These are phyloP conservation scores for Ceratopteris richardii DNA, from an alignment of 75 land plant species.

Conservation along the genomic window DNA sequence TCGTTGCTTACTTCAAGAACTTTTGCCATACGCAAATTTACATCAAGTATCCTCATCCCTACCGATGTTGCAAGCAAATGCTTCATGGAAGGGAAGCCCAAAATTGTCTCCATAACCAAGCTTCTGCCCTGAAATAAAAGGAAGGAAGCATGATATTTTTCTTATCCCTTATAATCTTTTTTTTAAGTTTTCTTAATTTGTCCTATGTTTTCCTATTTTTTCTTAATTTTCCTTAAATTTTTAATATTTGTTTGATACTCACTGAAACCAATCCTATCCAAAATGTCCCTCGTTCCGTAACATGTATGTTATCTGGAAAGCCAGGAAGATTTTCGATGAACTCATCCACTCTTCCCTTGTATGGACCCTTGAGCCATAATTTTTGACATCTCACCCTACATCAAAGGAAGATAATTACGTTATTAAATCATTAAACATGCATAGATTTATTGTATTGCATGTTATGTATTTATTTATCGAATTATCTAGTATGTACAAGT, in stretches of 20 bases:
- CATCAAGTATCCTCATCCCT: not conserved
- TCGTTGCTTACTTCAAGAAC: conserved; percentile 43
- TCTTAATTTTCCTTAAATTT: no score
- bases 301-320: conserved; percentile 66
- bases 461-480: no score
- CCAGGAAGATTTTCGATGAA: conserved; percentile 71
- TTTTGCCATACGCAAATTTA: conserved; percentile 19
- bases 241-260: no score
- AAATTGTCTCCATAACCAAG: conserved; percentile 6
- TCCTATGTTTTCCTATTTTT: no score
- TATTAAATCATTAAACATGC: not conserved
- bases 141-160: no score
- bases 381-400: conserved; percentile 55
- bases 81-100: conserved; percentile 10
- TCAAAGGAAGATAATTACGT: not conserved
- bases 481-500: no score
- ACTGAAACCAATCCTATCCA: conserved; percentile 60
- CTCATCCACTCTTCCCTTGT: conserved; percentile 37
- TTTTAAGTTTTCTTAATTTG: no score
- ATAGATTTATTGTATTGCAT: not conserved
- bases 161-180: no score
- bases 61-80: conserved; percentile 9
- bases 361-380: conserved; percentile 55
- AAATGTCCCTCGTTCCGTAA: conserved; percentile 47
- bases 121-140: conserved; percentile 5